Evolutionary conservation across 192 early-diverging fungal species (phyloP), one percentile per base, ranked within the genome.

Genomic region (Entomortierella chlamydospora): DNA sequence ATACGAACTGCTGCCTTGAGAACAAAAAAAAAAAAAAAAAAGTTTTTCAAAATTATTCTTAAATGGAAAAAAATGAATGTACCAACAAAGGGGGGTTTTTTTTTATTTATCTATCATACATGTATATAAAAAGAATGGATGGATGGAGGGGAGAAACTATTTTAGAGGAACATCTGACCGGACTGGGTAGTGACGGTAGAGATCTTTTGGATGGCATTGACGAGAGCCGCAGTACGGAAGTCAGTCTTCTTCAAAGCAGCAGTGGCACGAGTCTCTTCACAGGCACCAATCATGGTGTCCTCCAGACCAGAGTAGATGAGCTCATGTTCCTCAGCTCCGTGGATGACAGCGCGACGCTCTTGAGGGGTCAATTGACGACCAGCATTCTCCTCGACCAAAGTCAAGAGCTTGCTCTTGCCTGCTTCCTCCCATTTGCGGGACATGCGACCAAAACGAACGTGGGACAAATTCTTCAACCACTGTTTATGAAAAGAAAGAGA

Each of bases 391-490:
- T 95, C 93, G 30, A 95, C 93, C 50, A 94, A 67, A 8, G 70
- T 81, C 30, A 93, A 66, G 43, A 95, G 77, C 82, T 91, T 90
- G 39, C 77, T 78, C 73, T 93, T 92, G 82, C 90, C 89, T 18
- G 85, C 76, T 57, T 95, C 93, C 69, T 94, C 93, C 93, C 93
- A 95, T 60, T 89, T 89, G 82, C 91, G 90, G 68, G 90, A 92
- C 91, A 95, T 92, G 64, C 93, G 91, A 39, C 93, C 93, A 61
- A 95, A 95, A 31, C 93, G 89, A 72, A 95, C 86, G 62, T 95
- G 93, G 57, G 90, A 91, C 57, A 94, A 83, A 69, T 94, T 94
- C 88, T 95, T 95, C 70, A 93, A 83, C 93, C 93, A 95, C 82
- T 94, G 89, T 70, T 37, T 37, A 10, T 37, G 34, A 7, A 37